Evolutionary conservation across 495 filamentous ascomycete genomes (phyloP), one percentile per base, ranked within the genome.

Genomic region (Gamarada debralockiae): DNA sequence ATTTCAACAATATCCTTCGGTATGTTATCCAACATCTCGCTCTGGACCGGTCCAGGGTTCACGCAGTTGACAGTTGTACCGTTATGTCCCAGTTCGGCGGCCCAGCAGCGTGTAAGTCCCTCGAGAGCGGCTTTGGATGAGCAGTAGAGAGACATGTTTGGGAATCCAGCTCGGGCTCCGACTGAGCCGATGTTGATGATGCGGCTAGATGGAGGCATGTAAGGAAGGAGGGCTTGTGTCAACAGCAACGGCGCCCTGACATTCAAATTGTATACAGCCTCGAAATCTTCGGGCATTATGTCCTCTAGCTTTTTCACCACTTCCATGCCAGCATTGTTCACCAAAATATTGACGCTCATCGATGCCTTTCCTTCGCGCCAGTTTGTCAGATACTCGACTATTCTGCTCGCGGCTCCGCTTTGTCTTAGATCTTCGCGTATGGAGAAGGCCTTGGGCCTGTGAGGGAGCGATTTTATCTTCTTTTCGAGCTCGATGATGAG

Each of bases 201-300:
- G 2, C 53, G 29, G 6, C 40, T 47, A 0, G 17, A 4, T 0
- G 4, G 6, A 1, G 17, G n/a, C 23, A 56, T 15, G 18, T 56
- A 41, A 2, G 53, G 57, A 1, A 60, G 36, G 13, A 58, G 20
- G 14, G 46, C 55, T 68, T 85, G 75, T 1, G 72, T 71, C 22
- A 87, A 65, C 52, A 88, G 86, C 36, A 79, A 79, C 0, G 82
- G 75, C 0, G 81, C 84, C 58, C 84, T 84, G 49, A 87, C 82
- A 63, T 87, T 87, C 18, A 84, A 39, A 18, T 60, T 56, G 50
- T 78, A 78, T 4, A 68, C 69, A 9, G 49, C 52, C 48, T 83
- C 84, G 50, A 80, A 89, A 52, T 77, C 73, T 15, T 66, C 73
- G 49, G 82, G 78, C 3, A 71, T 86, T 10, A 76, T 80, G 27